phyloP scores from a whole-genome alignment of 495 filamentous ascomycete genomes.

The Talaromyces wortmannii region DNA sequence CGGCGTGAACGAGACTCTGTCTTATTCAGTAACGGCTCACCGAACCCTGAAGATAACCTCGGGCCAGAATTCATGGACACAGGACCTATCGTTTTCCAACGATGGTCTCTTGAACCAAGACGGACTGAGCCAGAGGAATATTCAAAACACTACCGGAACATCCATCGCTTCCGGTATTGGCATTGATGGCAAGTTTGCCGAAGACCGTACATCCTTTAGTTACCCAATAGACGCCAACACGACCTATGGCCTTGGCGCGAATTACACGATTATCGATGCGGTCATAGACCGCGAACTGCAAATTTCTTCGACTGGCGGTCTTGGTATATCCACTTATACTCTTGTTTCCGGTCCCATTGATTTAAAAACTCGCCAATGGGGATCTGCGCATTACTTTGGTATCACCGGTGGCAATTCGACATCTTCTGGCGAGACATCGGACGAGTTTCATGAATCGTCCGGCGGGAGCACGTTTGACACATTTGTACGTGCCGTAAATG shows the following conservation, averaged over 20 bases:
- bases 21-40: constrained; percentile 50
- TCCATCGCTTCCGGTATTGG: constrained; percentile 1
- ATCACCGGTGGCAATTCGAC: constrained; percentile 13
- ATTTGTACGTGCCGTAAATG: constrained; percentile 45
- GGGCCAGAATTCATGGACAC: constrained; percentile 49
- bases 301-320: constrained; percentile 29
- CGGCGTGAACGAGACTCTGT: constrained; percentile 54
- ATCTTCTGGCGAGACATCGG: constrained; percentile 20
- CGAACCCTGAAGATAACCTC: constrained; percentile 51
- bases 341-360: constrained; percentile 21
- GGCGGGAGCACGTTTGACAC: constrained; percentile 37
- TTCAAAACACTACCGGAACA: constrained; percentile 52
- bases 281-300: constrained; percentile 52
- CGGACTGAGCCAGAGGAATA: constrained; percentile 56
- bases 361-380: constrained; percentile 22
- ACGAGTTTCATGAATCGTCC: constrained; percentile 15
- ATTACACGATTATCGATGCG: constrained; percentile 45
- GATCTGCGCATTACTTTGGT: constrained; percentile 18
- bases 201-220: constrained; percentile 39
- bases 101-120: constrained; percentile 47
- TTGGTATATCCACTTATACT: constrained; percentile 49
- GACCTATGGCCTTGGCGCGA: constrained; percentile 36
- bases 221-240: constrained; percentile 61
- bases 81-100: constrained; percentile 52
- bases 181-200: constrained; percentile 14